Percentiles rank a stretch among this genome's conserved stretches.
Conservation (phyloP, 257 asterid genomes). For the Solanum clarkiae region DNA sequence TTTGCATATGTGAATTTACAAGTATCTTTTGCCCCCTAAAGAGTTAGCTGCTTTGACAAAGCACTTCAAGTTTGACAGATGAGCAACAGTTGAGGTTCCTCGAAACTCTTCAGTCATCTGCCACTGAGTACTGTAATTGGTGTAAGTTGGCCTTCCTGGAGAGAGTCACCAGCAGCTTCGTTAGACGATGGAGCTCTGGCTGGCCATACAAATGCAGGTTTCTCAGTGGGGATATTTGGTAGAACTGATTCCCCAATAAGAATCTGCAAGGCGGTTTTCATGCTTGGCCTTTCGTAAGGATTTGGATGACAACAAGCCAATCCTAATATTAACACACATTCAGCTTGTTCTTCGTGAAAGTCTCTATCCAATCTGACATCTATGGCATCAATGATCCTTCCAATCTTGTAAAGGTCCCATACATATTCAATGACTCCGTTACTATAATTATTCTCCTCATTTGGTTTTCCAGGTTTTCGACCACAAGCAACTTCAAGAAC, state of each 20-base stretch:
- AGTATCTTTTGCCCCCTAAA: neutral
- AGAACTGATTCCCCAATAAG: neutral
- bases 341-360: neutral
- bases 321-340: slow-evolving; percentile 1
- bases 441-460: neutral
- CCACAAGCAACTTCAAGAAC: slow-evolving; percentile 11
- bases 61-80: neutral
- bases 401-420: neutral
- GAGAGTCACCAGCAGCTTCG: neutral
- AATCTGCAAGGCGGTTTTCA: slow-evolving; percentile 2
- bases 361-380: neutral
- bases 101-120: neutral
- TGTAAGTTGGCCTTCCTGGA: neutral
- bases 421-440: neutral
- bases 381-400: neutral
- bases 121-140: neutral
- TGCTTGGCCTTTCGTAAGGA: slow-evolving; percentile 6
- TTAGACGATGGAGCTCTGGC: neutral
- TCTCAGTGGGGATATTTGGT: neutral
- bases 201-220: slow-evolving; percentile 10
- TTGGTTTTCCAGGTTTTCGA: neutral
- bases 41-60: neutral
- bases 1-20: neutral
- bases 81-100: neutral
- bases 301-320: slow-evolving; percentile 11